Evolutionary conservation across 345 rosid species (phyloP).

Genomic region (Kernera saxatilis): DNA sequence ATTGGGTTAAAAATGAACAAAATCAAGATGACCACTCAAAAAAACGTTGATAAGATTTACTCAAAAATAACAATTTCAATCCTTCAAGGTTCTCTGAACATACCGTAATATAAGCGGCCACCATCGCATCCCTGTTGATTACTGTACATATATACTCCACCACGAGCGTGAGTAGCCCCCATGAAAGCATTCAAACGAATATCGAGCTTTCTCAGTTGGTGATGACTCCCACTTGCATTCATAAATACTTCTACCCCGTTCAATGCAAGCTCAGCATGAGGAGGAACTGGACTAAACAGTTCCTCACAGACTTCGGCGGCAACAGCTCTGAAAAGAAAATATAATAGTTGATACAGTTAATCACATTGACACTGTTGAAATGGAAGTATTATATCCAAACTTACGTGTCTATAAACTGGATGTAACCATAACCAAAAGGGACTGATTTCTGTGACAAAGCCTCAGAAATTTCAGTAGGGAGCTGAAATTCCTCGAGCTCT

Average conservation of each 20-base stretch:
- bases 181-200: conserved; percentile 66
- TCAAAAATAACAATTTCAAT: neutral
- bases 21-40: neutral
- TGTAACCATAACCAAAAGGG: conserved; percentile 85
- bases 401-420: conserved; percentile 88
- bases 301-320: conserved; percentile 96
- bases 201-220: conserved; percentile 83
- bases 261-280: conserved; percentile 93
- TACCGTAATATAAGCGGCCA: conserved; percentile 86
- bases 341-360: neutral
- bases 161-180: conserved; percentile 76
- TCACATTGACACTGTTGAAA: neutral
- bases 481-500: conserved; percentile 69
- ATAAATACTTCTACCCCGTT: conserved; percentile 94
- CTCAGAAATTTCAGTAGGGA: conserved; percentile 62
- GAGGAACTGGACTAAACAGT: conserved; percentile 72
- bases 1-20: neutral
- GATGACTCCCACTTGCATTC: conserved; percentile 99
- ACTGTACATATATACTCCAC: conserved; percentile 96
- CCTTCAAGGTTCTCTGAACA: neutral
- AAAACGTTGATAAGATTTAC: neutral
- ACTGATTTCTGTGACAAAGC: conserved; percentile 69
- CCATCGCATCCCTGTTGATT: conserved; percentile 99
- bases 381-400: conserved; percentile 17
- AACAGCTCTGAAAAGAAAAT: conserved; percentile 55